Conservation (phyloP, 371 early-diverging fungal genomes). For the Apophysomyces trapeziformis region DNA sequence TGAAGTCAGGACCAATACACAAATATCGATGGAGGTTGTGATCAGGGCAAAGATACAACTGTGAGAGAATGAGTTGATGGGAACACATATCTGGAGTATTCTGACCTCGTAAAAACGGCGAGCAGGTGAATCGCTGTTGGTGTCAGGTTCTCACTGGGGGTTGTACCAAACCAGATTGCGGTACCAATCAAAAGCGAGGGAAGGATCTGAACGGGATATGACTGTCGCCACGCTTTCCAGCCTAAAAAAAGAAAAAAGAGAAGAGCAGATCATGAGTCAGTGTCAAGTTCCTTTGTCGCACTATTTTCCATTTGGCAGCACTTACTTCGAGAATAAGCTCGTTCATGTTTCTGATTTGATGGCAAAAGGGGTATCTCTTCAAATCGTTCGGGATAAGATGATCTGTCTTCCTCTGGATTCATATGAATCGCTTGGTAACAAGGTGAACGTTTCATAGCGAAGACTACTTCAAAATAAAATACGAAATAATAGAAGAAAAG, state of each 20-base stretch:
- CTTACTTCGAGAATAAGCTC: background rate
- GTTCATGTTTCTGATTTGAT: background rate
- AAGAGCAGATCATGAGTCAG: too few relatives aligned
- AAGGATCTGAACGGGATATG: conserved; percentile 11
- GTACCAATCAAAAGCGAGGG: conserved; percentile 42
- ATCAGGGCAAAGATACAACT: conserved; percentile 67
- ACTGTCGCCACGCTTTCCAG: background rate
- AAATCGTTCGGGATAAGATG: background rate
- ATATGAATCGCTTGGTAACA: background rate
- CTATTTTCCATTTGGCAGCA: conserved; percentile 4
- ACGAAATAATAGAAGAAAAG: too few relatives aligned
- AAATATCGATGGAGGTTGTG: conserved; percentile 60
- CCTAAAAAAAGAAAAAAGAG: background rate
- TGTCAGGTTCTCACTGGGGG: conserved; percentile 43
- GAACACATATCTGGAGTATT: background rate
- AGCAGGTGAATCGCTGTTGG: conserved; percentile 47
- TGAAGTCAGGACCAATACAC: conserved; percentile 57
- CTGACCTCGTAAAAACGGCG: conserved; percentile 53
- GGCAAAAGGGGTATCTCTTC: conserved; percentile 12
- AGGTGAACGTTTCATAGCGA: background rate
- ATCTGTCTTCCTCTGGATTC: background rate
- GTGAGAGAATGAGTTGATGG: conserved; percentile 19
- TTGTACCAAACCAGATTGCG: conserved; percentile 46
- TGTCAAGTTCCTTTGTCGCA: too few relatives aligned
- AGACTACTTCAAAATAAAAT: background rate